Percentiles rank a stretch among this genome's conserved stretches.
These are phyloP conservation scores for Pulveroboletus ravenelii DNA, from an alignment of 768 basidiomycete species.

Conservation along the genomic window DNA sequence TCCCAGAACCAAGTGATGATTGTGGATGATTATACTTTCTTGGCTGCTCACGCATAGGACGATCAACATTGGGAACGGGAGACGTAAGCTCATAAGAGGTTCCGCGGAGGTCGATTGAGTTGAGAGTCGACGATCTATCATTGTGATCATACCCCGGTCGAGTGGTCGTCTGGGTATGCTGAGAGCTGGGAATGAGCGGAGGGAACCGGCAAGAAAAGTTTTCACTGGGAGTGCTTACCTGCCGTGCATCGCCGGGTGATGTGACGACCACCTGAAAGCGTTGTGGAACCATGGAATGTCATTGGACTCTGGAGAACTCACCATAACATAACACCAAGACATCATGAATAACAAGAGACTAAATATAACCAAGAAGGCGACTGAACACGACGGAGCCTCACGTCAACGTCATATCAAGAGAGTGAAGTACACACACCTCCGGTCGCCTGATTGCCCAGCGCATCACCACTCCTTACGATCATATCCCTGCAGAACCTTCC, in stretches of 20 bases:
- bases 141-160: slow-evolving; percentile 19
- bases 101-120: slow-evolving; percentile 24
- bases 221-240: slow-evolving; percentile 41
- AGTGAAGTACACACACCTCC: slow-evolving; percentile 57
- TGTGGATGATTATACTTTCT: slow-evolving; percentile 10
- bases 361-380: slow-evolving; percentile 63
- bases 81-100: slow-evolving; percentile 26
- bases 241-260: slow-evolving; percentile 62
- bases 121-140: slow-evolving; percentile 19
- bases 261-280: slow-evolving; percentile 55
- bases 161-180: slow-evolving; percentile 24
- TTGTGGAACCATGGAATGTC: background rate
- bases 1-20: slow-evolving; percentile 23
- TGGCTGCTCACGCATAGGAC: slow-evolving; percentile 12
- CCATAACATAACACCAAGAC: slow-evolving; percentile 76
- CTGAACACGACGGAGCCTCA: slow-evolving; percentile 34
- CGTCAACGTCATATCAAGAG: background rate
- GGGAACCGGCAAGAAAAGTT: background rate
- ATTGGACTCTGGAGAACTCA: slow-evolving; percentile 28
- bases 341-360: slow-evolving; percentile 61
- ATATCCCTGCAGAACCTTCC: slow-evolving; percentile 67
- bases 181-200: slow-evolving; percentile 8
- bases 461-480: slow-evolving; percentile 43
- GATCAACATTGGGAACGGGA: slow-evolving; percentile 11
- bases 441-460: slow-evolving; percentile 44